phyloP scores from a whole-genome alignment of 805 yeast genomes.

The Candida yuanshanica region DNA sequence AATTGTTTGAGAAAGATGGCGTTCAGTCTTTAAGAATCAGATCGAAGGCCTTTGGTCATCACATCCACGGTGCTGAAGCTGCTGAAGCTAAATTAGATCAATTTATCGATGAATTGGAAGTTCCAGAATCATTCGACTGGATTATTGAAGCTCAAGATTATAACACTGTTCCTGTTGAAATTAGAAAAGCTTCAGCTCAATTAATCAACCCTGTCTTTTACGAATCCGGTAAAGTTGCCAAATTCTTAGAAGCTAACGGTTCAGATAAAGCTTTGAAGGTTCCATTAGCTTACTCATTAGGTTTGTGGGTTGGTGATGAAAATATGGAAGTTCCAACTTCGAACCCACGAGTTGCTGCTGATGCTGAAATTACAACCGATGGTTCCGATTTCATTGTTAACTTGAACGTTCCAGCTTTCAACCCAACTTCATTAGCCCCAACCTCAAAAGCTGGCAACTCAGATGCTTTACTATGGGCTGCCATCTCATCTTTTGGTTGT shows the following conservation, averaged over 20 bases:
- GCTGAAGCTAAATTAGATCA: slow-evolving; percentile 19
- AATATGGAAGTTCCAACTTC: slow-evolving; percentile 24
- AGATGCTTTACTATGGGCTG: slow-evolving; percentile 29
- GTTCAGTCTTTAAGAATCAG: not conserved
- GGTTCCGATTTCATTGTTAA: slow-evolving; percentile 1
- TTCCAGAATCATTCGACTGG: slow-evolving; percentile 27
- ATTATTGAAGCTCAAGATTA: slow-evolving; percentile 35
- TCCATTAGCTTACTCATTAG: slow-evolving; percentile 34
- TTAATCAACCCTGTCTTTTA: slow-evolving; percentile 30
- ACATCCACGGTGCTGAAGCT: slow-evolving; percentile 13
- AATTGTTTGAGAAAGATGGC: slow-evolving; percentile 16
- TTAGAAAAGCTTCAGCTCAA: slow-evolving; percentile 29
- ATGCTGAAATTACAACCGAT: slow-evolving; percentile 24
- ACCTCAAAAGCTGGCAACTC: not conserved
- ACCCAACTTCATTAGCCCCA: not conserved
- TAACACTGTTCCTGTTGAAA: slow-evolving; percentile 17
- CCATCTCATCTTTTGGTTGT: slow-evolving; percentile 21
- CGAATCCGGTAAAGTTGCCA: slow-evolving; percentile 29
- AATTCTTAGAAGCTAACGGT: slow-evolving; percentile 21
- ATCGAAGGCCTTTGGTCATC: not conserved
- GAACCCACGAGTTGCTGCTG: slow-evolving; percentile 23
- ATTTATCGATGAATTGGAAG: slow-evolving; percentile 17
- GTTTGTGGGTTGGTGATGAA: slow-evolving; percentile 37
- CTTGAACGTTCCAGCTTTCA: not conserved
- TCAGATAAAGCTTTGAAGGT: slow-evolving; percentile 17